These are phyloP conservation scores for Coffea humblotiana DNA, from an alignment of 305 asterid species.

Conservation along the genomic window DNA sequence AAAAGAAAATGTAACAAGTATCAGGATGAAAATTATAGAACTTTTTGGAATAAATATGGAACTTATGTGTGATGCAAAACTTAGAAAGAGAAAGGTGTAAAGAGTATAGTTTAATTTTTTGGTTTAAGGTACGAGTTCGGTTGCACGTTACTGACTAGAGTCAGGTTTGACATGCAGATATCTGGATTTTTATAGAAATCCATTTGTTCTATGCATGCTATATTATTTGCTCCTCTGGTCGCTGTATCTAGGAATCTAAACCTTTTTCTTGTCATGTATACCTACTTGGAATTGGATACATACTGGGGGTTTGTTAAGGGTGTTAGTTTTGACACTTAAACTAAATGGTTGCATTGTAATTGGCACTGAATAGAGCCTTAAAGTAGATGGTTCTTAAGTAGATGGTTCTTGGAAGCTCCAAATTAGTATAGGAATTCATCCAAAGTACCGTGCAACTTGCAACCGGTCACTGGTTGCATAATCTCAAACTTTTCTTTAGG, in stretches of 20 bases:
- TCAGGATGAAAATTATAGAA: background rate
- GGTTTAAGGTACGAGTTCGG: background rate
- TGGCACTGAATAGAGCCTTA: background rate
- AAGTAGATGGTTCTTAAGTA: background rate
- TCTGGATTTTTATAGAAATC: background rate
- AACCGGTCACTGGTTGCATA: background rate
- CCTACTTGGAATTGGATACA: background rate
- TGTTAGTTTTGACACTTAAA: background rate
- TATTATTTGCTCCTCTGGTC: background rate
- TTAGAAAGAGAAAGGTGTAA: background rate
- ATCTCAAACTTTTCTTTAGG: background rate
- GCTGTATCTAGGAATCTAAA: background rate
- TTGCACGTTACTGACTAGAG: background rate
- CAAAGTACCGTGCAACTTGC: background rate
- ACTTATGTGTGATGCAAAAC: background rate
- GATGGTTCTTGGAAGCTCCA: background rate
- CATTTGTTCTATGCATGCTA: background rate
- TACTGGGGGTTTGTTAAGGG: background rate
- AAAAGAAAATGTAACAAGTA: background rate
- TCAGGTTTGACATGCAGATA: background rate
- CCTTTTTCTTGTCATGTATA: background rate
- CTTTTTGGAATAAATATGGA: background rate
- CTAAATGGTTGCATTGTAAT: background rate
- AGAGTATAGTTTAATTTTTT: background rate
- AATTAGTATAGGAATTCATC: background rate